Conservation (phyloP, 2,329 filamentous ascomycete species). For the Orbilia brochopaga region DNA sequence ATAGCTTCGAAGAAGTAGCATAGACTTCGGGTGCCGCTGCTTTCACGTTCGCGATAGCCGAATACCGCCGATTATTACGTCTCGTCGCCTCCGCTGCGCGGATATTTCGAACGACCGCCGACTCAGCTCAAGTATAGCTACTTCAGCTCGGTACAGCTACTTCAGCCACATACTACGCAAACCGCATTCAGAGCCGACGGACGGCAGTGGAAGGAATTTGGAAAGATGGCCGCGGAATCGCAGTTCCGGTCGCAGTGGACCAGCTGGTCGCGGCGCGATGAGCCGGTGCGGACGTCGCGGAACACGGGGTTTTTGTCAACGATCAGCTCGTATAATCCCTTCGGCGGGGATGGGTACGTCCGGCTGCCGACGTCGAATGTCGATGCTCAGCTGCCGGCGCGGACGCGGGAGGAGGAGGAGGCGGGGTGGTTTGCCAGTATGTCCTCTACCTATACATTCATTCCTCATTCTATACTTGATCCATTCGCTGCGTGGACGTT, state of each 20-base stretch:
- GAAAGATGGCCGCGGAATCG: conserved; percentile 88
- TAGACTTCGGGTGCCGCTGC: conserved; percentile 6
- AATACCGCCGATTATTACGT: not conserved
- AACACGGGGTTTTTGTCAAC: conserved; percentile 72
- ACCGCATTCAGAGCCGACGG: conserved; percentile 6
- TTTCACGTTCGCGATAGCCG: no score
- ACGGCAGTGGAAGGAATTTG: no score
- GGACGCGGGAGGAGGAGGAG: conserved; percentile 86
- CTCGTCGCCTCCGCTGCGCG: no score
- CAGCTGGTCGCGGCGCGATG: conserved; percentile 88
- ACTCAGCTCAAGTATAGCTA: no score
- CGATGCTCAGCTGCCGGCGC: conserved; percentile 78
- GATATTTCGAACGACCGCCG: no score
- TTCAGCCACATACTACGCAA: no score
- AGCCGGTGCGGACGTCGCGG: conserved; percentile 74
- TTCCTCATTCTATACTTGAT: no score
- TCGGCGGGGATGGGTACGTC: conserved; percentile 83
- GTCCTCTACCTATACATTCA: conserved; percentile 59
- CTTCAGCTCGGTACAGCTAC: no score
- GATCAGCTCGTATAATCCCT: conserved; percentile 85
- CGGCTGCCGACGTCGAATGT: conserved; percentile 81
- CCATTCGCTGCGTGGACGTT: no score
- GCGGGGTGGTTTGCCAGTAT: conserved; percentile 95
- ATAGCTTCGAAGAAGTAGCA: no score
- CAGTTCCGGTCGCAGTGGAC: conserved; percentile 71